Percentiles rank a stretch among this genome's conserved stretches.
phyloP scores from a whole-genome alignment of 1,284 basidiomycete genomes.

The Microbotryomycetes sp. region DNA sequence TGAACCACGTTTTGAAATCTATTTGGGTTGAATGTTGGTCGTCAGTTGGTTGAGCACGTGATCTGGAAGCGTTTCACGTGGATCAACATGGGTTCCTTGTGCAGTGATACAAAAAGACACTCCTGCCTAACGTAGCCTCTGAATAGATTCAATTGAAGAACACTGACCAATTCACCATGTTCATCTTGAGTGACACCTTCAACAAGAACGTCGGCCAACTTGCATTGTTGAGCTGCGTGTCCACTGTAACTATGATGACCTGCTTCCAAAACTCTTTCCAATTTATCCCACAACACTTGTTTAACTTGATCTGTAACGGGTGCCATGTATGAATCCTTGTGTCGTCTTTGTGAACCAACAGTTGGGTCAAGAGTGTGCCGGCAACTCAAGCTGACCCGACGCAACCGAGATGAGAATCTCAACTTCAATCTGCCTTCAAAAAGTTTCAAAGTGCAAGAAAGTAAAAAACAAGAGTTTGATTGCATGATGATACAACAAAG shows the following conservation, averaged over 20 bases:
- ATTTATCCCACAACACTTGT: neutral
- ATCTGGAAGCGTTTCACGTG: neutral
- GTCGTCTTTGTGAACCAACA: too few species aligned
- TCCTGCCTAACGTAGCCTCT: too few species aligned
- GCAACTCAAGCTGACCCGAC: too few species aligned
- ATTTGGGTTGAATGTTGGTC: neutral
- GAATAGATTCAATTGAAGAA: neutral
- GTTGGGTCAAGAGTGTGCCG: too few species aligned
- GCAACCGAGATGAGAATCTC: too few species aligned
- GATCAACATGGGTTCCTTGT: neutral
- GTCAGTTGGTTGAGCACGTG: neutral
- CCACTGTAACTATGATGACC: neutral
- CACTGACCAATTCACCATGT: neutral
- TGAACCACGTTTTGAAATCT: neutral
- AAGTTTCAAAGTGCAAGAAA: too few species aligned
- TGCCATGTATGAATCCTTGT: neutral
- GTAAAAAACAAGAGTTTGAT: too few species aligned
- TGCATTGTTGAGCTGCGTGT: neutral
- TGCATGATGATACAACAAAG: too few species aligned
- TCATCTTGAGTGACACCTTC: neutral
- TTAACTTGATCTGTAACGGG: neutral
- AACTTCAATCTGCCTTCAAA: too few species aligned
- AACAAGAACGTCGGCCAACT: neutral
- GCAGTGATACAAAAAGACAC: too few species aligned
- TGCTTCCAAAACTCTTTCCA: neutral